phyloP scores from a whole-genome alignment of 176 grass and related monocot genomes.

The Alloteropsis semialata region DNA sequence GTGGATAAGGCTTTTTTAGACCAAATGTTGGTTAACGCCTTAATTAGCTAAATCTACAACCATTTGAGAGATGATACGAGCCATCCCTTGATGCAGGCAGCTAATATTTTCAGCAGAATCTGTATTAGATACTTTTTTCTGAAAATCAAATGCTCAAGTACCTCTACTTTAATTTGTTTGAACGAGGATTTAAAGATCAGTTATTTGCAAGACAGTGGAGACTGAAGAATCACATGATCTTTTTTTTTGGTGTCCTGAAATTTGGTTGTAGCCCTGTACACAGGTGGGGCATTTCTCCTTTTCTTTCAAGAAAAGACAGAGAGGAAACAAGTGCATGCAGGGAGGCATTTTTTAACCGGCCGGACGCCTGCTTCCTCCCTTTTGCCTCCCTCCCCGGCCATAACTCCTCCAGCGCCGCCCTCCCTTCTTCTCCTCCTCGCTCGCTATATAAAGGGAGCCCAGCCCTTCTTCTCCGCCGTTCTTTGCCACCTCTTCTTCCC shows the following conservation, averaged over 20 bases:
- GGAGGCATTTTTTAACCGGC: conserved; percentile 13
- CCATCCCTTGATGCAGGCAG: too few relatives aligned
- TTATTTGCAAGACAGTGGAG: not conserved
- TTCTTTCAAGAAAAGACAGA: not conserved
- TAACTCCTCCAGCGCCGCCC: conserved; percentile 6
- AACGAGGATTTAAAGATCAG: too few relatives aligned
- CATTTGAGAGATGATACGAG: not conserved
- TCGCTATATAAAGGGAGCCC: conserved; percentile 30
- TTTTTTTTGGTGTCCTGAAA: not conserved
- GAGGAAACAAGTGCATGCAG: not conserved
- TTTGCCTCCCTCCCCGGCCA: conserved; percentile 35
- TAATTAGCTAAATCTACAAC: not conserved
- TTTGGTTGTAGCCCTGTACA: not conserved
- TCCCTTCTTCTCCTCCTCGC: not conserved
- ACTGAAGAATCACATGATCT: not conserved
- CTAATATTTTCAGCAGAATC: too few relatives aligned
- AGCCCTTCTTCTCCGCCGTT: not conserved
- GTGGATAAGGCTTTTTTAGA: too few relatives aligned
- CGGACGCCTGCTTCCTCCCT: conserved; percentile 31
- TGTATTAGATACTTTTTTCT: too few relatives aligned
- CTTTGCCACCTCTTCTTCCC: not conserved
- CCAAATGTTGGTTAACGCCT: not conserved
- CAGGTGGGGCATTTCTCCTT: not conserved
- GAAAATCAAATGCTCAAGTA: too few relatives aligned
- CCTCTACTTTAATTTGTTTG: too few relatives aligned